These are phyloP conservation scores for Talaromyces adpressus DNA, from an alignment of 495 filamentous ascomycete genomes.

Conservation along the genomic window DNA sequence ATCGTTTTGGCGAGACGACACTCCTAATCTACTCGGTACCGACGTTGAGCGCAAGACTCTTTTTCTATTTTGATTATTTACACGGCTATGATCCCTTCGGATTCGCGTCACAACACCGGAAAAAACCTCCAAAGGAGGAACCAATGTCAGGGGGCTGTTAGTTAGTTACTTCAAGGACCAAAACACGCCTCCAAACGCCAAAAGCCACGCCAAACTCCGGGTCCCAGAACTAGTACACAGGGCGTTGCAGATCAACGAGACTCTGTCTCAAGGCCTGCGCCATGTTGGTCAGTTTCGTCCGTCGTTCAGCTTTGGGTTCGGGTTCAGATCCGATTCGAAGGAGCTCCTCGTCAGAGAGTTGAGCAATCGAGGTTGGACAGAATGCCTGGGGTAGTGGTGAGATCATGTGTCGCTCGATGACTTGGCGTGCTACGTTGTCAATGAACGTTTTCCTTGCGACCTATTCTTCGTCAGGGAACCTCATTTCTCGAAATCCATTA, in stretches of 20 bases:
- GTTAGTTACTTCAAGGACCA: background rate
- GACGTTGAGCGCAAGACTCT: no score
- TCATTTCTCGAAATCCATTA: no score
- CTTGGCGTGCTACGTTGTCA: constrained; percentile 31
- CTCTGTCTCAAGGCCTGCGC: background rate
- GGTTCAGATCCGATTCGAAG: no score
- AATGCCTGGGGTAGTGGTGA: no score
- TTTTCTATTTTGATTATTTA: no score
- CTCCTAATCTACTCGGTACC: no score
- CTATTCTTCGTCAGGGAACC: constrained; percentile 10
- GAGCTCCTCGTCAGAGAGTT: no score
- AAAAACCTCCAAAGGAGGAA: background rate
- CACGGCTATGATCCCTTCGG: background rate
- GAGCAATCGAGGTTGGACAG: no score
- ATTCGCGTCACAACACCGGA: background rate
- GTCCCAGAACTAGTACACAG: background rate
- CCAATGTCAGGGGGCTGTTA: background rate
- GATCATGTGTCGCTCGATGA: constrained; percentile 18
- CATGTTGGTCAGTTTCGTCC: no score
- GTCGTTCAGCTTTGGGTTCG: no score
- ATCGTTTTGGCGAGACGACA: no score
- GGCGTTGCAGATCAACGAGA: background rate
- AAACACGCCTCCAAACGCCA: no score
- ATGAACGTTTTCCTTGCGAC: constrained; percentile 33
- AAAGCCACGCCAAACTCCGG: background rate